Evolutionary conservation across 257 asterid genomes (phyloP).

Genomic region (Galeopsis tetrahit): DNA sequence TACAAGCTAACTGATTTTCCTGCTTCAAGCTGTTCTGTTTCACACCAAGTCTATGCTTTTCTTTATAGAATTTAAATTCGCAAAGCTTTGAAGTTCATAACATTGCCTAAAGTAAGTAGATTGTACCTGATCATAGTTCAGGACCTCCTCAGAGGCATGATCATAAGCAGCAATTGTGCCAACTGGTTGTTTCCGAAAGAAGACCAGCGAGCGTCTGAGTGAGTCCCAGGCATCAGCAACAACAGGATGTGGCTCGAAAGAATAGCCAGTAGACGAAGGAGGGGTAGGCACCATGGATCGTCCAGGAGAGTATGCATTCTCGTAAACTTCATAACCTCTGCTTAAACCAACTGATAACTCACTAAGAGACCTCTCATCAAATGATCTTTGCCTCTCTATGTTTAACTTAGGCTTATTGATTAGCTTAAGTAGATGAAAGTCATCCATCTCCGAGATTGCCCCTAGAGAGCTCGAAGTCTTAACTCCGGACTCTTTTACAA

Average conservation of each 20-base stretch:
- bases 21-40: too few relatives aligned
- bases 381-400: conserved; percentile 70
- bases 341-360: conserved; percentile 66
- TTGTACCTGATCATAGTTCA: conserved; percentile 81
- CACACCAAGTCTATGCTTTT: too few relatives aligned
- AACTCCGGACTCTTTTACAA: conserved; percentile 45
- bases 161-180: conserved; percentile 89
- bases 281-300: conserved; percentile 64
- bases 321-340: conserved; percentile 58
- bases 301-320: conserved; percentile 64
- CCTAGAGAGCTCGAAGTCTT: conserved; percentile 64
- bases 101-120: background rate
- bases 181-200: conserved; percentile 76
- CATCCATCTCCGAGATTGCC: conserved; percentile 70
- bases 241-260: conserved; percentile 86
- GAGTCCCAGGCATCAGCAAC: conserved; percentile 90
- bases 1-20: too few relatives aligned
- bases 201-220: conserved; percentile 67
- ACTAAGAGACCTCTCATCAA: conserved; percentile 77
- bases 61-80: too few relatives aligned
- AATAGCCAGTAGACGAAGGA: conserved; percentile 58
- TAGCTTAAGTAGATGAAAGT: conserved; percentile 64
- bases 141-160: conserved; percentile 82
- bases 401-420: conserved; percentile 67
- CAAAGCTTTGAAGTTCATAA: too few relatives aligned